A percentile compares a stretch with the other conserved stretches of the same genome.
Evolutionary conservation across 148 eudicot genomes (phyloP).

Genomic region (Fallopia convolvulus): DNA sequence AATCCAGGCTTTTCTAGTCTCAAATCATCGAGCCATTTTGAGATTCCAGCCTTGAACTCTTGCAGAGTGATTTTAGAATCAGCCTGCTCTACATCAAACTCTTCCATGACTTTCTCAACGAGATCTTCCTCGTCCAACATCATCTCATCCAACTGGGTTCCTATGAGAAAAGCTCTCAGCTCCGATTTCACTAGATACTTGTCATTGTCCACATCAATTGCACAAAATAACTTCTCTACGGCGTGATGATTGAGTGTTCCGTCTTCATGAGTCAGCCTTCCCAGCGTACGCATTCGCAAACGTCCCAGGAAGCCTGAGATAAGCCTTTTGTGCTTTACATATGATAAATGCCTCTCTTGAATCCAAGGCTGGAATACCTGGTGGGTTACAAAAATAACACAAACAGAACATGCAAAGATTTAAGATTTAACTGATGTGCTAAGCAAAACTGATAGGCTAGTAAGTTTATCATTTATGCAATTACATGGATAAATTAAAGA

Average conservation of each 20-base stretch:
- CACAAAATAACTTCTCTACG: conserved; percentile 40
- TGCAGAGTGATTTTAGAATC: conserved; percentile 32
- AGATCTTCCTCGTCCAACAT: conserved; percentile 44
- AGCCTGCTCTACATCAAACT: conserved; percentile 42
- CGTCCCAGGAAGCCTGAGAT: conserved; percentile 59
- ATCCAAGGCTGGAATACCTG: conserved; percentile 88
- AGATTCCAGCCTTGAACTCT: conserved; percentile 55
- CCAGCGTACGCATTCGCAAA: conserved; percentile 43
- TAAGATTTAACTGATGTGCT: no score
- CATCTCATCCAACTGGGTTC: conserved; percentile 55
- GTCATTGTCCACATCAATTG: conserved; percentile 41
- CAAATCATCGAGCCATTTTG: conserved; percentile 29
- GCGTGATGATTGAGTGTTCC: conserved; percentile 42
- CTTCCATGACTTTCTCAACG: conserved; percentile 48
- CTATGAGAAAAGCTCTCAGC: conserved; percentile 56
- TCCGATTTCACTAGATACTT: conserved; percentile 45
- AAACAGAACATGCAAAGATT: neutral
- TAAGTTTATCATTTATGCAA: neutral
- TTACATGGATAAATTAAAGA: neutral
- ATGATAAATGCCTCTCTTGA: conserved; percentile 47
- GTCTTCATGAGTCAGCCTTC: conserved; percentile 40
- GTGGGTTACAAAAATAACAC: no score
- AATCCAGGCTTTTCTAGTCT: neutral
- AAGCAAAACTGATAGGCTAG: no score
- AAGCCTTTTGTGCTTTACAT: conserved; percentile 56